Conservation (phyloP, 345 rosid genomes). For the Rhodamnia argentea region DNA sequence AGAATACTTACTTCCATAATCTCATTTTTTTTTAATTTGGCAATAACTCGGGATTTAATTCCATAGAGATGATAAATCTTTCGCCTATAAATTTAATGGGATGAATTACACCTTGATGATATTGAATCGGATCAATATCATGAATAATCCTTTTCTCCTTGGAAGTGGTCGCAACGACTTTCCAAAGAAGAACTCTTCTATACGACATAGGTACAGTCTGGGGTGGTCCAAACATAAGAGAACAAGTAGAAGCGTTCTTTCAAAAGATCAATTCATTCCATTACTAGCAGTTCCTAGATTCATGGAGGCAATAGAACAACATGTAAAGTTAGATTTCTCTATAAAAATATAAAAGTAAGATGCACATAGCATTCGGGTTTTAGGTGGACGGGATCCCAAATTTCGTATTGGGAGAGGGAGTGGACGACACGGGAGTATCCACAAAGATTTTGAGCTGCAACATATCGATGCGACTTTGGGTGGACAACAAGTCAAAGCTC, state of each 20-base stretch:
- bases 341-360: neutral
- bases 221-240: neutral
- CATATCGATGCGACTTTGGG: constrained; percentile 33
- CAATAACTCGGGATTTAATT: too few species aligned
- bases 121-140: too few species aligned
- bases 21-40: too few species aligned
- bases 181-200: neutral
- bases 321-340: neutral
- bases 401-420: constrained; percentile 69
- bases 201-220: neutral
- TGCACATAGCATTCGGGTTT: neutral
- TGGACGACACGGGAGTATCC: constrained; percentile 58
- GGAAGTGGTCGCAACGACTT: too few species aligned
- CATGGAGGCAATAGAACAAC: neutral
- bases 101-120: too few species aligned
- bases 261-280: neutral
- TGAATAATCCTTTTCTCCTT: too few species aligned
- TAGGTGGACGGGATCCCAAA: constrained; percentile 47
- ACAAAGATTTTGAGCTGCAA: constrained; percentile 77
- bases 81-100: too few species aligned
- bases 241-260: neutral
- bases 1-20: too few species aligned
- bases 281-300: neutral
- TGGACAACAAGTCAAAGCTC: constrained; percentile 72
- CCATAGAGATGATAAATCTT: too few species aligned